These are phyloP conservation scores for Diaporthe eres DNA, from an alignment of 2,329 filamentous ascomycete genomes.

Conservation along the genomic window DNA sequence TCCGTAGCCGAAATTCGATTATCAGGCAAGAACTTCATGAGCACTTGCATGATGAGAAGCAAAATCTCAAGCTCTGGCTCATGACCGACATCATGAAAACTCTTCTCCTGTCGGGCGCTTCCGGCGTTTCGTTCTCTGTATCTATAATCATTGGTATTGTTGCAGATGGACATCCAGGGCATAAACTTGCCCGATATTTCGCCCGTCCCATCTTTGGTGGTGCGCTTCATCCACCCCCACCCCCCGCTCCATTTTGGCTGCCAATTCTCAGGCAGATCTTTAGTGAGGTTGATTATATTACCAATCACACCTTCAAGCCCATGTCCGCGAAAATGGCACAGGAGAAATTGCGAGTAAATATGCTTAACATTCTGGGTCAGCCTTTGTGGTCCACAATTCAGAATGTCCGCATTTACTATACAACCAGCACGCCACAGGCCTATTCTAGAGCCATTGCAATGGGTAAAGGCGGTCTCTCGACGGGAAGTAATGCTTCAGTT, in stretches of 20 bases:
- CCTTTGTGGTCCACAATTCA: neutral
- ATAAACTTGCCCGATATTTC: neutral
- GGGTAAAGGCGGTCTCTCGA: neutral
- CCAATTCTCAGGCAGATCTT: neutral
- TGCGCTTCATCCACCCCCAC: neutral
- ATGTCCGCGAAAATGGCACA: neutral
- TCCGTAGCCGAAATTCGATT: neutral
- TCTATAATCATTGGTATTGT: neutral
- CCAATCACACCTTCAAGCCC: neutral
- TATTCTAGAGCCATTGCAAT: neutral
- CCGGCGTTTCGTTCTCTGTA: neutral
- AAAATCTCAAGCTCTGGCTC: neutral
- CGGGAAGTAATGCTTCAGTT: neutral
- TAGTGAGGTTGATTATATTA: neutral
- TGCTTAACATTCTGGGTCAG: neutral
- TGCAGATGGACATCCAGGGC: rapidly evolving
- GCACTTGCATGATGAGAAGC: neutral
- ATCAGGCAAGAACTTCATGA: neutral
- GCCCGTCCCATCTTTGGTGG: neutral
- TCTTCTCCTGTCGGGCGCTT: no score
- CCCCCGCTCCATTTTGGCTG: neutral
- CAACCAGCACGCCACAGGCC: neutral
- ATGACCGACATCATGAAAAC: neutral
- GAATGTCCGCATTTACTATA: neutral
- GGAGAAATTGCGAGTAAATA: neutral